These are phyloP conservation scores for Tolypocladium ophioglossoides DNA, from an alignment of 2,329 filamentous ascomycete genomes.

Conservation along the genomic window DNA sequence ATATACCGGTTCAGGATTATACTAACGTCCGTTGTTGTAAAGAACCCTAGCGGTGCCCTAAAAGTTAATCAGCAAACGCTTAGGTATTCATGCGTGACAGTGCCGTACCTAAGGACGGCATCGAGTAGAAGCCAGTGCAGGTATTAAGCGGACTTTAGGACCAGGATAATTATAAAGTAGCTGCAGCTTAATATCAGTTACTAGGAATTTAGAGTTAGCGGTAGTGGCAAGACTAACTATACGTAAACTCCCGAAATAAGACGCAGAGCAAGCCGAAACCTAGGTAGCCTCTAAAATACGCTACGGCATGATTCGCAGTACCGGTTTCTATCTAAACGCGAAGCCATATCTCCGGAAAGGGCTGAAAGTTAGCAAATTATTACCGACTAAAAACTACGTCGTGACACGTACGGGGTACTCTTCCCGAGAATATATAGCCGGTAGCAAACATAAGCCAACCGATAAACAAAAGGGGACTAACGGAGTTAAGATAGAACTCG, in stretches of 20 bases:
- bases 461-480: background rate
- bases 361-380: background rate
- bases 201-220: too few relatives aligned
- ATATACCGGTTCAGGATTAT: conserved; percentile 1
- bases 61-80: background rate
- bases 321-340: conserved; percentile 1
- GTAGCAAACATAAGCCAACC: conserved; percentile 1
- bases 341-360: conserved; percentile 1
- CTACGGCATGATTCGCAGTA: background rate
- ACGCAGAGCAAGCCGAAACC: background rate
- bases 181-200: background rate
- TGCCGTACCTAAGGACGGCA: background rate
- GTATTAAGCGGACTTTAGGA: conserved; percentile 1
- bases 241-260: background rate
- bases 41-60: conserved; percentile 2
- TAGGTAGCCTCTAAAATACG: conserved; percentile 1
- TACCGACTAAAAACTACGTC: background rate
- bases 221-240: background rate
- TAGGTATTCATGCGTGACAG: background rate
- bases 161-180: conserved; percentile 1
- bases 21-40: background rate
- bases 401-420: background rate
- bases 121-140: conserved; percentile 1
- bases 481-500: conserved; percentile 3
- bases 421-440: background rate